These are phyloP conservation scores for Epicoccum sorghinum DNA, from an alignment of 2,329 filamentous ascomycete genomes.

Conservation along the genomic window DNA sequence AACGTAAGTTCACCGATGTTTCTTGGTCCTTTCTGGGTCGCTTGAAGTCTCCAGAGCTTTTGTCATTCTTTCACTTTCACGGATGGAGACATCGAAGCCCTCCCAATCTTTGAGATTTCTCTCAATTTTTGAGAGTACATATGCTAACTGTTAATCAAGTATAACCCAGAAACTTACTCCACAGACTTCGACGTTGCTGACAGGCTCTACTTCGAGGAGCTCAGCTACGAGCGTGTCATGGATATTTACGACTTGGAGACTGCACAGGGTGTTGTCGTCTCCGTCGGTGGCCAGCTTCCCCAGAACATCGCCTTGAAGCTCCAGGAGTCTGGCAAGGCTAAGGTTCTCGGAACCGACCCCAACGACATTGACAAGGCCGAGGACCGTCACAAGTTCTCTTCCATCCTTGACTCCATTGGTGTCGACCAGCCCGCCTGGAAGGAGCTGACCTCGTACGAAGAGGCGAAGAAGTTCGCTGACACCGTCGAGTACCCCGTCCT, in stretches of 20 bases:
- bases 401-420: constrained; percentile 94
- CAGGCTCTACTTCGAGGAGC: constrained; percentile 93
- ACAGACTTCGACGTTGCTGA: constrained; percentile 92
- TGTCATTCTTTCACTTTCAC: no score
- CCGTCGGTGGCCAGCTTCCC: constrained; percentile 92
- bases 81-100: background rate
- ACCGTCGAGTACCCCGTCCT: constrained; percentile 91
- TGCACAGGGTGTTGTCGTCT: constrained; percentile 87
- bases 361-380: constrained; percentile 97
- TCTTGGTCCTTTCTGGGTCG: no score
- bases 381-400: constrained; percentile 97
- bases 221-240: constrained; percentile 97
- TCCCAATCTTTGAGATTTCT: background rate
- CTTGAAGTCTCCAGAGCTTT: no score
- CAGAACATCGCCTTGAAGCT: constrained; percentile 97
- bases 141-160: constrained; percentile 46
- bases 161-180: constrained; percentile 73
- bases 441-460: constrained; percentile 87
- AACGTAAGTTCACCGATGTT: constrained; percentile 62
- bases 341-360: constrained; percentile 90
- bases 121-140: background rate
- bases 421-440: constrained; percentile 98
- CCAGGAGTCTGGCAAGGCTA: constrained; percentile 87
- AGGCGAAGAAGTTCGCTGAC: constrained; percentile 85
- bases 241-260: constrained; percentile 96